Base-by-base conservation (phyloP, 768 basidiomycete species). In the Albatrellus ellisii region DNA sequence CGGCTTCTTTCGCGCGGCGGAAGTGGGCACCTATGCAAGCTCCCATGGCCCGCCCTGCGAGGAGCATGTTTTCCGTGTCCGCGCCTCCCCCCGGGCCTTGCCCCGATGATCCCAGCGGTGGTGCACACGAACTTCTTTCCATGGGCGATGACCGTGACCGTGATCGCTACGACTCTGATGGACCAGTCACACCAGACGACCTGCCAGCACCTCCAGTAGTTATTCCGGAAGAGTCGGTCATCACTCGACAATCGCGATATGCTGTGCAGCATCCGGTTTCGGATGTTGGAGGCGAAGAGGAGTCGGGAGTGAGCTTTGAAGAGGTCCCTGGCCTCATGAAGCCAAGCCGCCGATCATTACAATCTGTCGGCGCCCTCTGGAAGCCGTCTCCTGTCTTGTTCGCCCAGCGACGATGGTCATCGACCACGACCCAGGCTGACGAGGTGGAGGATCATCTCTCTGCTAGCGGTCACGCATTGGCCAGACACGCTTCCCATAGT, bases 1-100 rank as follows among this genome's bases (percentile, higher is more conserved):
- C 60, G 7, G 53, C 55, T 36, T 51, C 55, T 4, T 60, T 58
- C 38, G 60, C 60, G 22, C 59, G 60, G 39, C 58, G 58, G 24
- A 60, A 55, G 42, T 60, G 59, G 59, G 54, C 50, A 12, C 47
- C 53, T 35, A 31, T 24, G 29, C 34, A 11, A 26, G 36, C 9
- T 24, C 26, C 32, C n/a, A 28, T 3, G 25, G n/a, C n/a, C n/a
- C n/a, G n/a, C n/a, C n/a, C n/a, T n/a, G n/a, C n/a, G n/a, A n/a
- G n/a, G n/a, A n/a, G n/a, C n/a, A n/a, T n/a, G n/a, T n/a, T n/a
- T n/a, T n/a, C n/a, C n/a, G n/a, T n/a, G n/a, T n/a, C n/a, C n/a
- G n/a, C n/a, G n/a, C n/a, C n/a, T n/a, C n/a, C n/a, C n/a, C n/a
- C n/a, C n/a, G n/a, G n/a, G n/a, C n/a, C n/a, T n/a, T n/a, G n/a